These are phyloP conservation scores for Cladosporium velox DNA, from an alignment of 2,329 filamentous ascomycete species.

Conservation along the genomic window DNA sequence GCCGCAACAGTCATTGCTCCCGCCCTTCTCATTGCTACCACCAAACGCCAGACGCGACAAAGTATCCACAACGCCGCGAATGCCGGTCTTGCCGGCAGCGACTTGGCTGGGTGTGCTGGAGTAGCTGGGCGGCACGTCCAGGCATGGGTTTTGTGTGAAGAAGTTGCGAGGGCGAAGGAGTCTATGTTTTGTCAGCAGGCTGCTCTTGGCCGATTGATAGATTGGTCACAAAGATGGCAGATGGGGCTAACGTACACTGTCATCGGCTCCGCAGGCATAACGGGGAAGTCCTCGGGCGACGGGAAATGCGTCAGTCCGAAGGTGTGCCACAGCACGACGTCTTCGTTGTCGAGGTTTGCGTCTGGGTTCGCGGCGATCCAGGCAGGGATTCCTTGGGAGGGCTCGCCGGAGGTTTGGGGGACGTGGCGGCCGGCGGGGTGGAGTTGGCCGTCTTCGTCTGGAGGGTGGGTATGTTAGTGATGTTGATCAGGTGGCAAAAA, in stretches of 20 bases:
- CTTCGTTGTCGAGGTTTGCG: conserved; percentile 73
- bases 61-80: conserved; percentile 51
- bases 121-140: conserved; percentile 79
- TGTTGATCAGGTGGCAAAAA: background rate
- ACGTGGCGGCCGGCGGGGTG: conserved; percentile 86
- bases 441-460: conserved; percentile 77
- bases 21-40: conserved; percentile 37
- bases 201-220: background rate
- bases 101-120: conserved; percentile 71
- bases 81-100: conserved; percentile 37
- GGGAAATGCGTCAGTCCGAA: conserved; percentile 92
- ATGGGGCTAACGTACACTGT: conserved; percentile 15
- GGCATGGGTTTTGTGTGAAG: conserved; percentile 74
- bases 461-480: background rate
- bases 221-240: background rate
- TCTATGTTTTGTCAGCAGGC: background rate
- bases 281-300: conserved; percentile 83
- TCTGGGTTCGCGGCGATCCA: conserved; percentile 72
- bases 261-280: conserved; percentile 79
- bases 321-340: conserved; percentile 91
- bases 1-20: conserved; percentile 29
- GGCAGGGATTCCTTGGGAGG: conserved; percentile 69
- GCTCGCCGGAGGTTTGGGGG: conserved; percentile 81
- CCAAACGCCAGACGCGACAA: conserved; percentile 53
- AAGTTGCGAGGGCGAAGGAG: conserved; percentile 79